phyloP scores from a whole-genome alignment of 2,329 filamentous ascomycete genomes.

The Colletotrichum sojae region DNA sequence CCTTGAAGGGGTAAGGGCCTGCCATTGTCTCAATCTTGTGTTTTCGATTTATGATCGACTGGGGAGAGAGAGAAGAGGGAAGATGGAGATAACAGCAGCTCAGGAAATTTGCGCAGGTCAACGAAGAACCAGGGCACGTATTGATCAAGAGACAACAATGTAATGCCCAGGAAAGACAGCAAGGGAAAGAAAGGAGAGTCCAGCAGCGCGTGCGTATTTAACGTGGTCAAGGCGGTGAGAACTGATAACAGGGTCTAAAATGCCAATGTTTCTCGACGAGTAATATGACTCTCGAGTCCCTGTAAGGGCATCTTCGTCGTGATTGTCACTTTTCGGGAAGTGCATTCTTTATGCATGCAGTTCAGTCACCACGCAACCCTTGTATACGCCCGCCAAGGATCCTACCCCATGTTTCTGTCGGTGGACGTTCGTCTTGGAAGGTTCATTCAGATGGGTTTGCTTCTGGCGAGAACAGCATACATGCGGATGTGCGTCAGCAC shows the following conservation, averaged over 20 bases:
- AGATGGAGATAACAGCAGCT: not conserved
- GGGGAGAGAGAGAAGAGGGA: not conserved
- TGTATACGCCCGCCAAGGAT: not conserved
- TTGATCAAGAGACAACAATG: conserved; percentile 1
- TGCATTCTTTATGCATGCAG: not conserved
- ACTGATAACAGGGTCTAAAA: not conserved
- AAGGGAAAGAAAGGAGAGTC: not conserved
- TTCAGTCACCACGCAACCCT: not conserved
- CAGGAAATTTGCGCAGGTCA: too few relatives aligned
- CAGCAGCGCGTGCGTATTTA: too few relatives aligned
- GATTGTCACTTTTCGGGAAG: not conserved
- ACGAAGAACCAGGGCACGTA: not conserved
- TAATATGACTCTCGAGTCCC: too few relatives aligned
- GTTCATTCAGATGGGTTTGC: not conserved
- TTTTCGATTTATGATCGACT: not conserved
- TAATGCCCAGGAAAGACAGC: not conserved
- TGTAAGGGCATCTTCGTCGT: too few relatives aligned
- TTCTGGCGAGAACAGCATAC: not conserved
- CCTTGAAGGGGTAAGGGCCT: conserved; percentile 41
- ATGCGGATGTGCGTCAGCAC: too few relatives aligned
- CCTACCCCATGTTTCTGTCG: not conserved
- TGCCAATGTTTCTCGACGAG: not conserved
- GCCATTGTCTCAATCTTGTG: conserved; percentile 40
- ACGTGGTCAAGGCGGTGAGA: not conserved
- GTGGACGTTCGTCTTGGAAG: not conserved